phyloP scores from a whole-genome alignment of 108 stramenopile species.

The Aurantiochytrium sp. region DNA sequence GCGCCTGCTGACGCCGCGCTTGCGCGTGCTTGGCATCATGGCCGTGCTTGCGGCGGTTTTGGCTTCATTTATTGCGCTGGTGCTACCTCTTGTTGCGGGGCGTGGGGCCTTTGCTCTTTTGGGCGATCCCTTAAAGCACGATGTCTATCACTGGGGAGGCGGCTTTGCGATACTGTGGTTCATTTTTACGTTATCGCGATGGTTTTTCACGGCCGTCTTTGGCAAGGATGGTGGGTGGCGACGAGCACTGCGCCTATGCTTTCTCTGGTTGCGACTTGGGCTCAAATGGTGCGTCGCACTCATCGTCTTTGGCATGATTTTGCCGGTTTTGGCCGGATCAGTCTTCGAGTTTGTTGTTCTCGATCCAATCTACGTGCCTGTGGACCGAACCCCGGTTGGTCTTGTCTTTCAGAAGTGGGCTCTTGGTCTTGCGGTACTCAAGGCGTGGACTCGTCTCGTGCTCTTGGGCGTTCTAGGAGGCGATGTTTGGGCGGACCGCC shows the following conservation, averaged over 20 bases:
- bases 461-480: background rate
- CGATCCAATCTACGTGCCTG: background rate
- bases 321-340: background rate
- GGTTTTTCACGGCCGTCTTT: background rate
- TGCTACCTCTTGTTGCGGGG: background rate
- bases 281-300: background rate
- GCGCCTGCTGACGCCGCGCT: background rate
- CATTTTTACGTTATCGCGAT: background rate
- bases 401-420: constrained; percentile 11
- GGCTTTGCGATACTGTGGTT: background rate
- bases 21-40: background rate
- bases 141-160: background rate
- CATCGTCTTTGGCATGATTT: background rate
- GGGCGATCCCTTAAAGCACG: background rate
- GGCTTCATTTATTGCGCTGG: constrained; percentile 7
- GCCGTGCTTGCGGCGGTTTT: background rate
- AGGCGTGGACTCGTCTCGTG: background rate
- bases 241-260: background rate
- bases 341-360: background rate
- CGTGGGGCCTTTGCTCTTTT: background rate
- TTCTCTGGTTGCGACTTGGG: background rate
- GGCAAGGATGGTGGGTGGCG: background rate
- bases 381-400: background rate
- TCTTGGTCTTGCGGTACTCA: background rate
- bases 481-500: background rate